Evolutionary conservation across 2,329 filamentous ascomycete genomes (phyloP), one percentile per base, ranked within the genome.

Genomic region (Huntiella decipiens): DNA sequence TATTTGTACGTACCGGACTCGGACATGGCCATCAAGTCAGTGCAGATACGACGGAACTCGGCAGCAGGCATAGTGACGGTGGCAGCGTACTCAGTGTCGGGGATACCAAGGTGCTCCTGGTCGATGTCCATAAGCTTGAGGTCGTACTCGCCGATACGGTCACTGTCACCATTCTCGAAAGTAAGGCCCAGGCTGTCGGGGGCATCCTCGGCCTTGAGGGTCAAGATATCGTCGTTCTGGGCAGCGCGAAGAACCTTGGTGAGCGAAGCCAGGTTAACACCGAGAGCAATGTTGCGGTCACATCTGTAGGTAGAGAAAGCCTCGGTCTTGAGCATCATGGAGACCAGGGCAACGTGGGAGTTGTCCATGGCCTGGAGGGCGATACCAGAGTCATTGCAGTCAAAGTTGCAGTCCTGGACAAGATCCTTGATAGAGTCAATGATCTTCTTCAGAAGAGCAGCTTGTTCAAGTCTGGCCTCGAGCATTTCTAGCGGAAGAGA

Each of bases 91-190:
- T 98, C 91, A n/a, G 92, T 98, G 57, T 98, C 88, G 12, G 91
- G 91, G 56, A 98, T 98, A 52, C 91, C 91, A 65, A 98, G 69
- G 64, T 98, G 91, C 73, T 98, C 91, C 69, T 98, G 92, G 66
- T 98, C 91, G 63, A 98, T 98, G 63, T 98, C 91, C 91, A 98
- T 98, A 62, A 98, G 78, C 74, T 98, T 98, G 66, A 98, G 82
- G 64, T 98, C 91, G 63, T 98, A 98, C 71, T 98, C 92, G 74
- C 84, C 93, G 60, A 98, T 75, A 54, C 91, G 75, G 65, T 98
- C 91, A 57, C 76, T 82, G 59, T 81, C 77, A 54, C 74, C 69
- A 70, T 78, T 93, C 77, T 98, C 92, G 60, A 98, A 98, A 56
- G 87, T 74, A 53, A 98, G 70, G 71, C 94, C 96, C 56, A 98